Evolutionary conservation across 2,329 filamentous ascomycete genomes (phyloP).

Genomic region (Rhynchosporium secalis): DNA sequence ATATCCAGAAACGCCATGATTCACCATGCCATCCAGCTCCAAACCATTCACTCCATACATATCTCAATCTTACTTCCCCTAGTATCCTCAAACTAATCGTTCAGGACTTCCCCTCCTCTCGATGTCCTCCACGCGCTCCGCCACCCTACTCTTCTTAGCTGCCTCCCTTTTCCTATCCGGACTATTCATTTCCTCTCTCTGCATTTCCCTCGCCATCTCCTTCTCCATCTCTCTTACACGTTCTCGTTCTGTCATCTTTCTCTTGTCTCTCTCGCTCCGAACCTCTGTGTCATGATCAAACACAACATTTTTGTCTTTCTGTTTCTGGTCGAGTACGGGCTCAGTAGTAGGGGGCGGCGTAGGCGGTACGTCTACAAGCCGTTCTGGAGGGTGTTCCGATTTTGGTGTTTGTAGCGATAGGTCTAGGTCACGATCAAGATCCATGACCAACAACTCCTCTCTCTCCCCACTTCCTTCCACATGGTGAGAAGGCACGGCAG

Average conservation of each 20-base stretch:
- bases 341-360: no score
- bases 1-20: background rate
- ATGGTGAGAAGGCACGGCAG: background rate
- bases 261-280: background rate
- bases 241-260: constrained; percentile 4
- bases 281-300: constrained; percentile 1
- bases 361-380: no score
- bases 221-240: constrained; percentile 14
- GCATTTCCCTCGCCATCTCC: background rate
- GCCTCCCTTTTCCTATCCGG: constrained; percentile 18
- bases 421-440: constrained; percentile 5
- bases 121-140: constrained; percentile 36
- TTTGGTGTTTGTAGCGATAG: no score
- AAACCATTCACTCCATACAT: background rate
- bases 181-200: constrained; percentile 2
- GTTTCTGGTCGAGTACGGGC: background rate
- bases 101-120: constrained; percentile 28
- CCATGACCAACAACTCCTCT: constrained; percentile 1
- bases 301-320: constrained; percentile 5
- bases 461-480: background rate
- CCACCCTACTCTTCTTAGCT: constrained; percentile 25
- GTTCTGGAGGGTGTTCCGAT: no score
- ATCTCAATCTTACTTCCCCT: background rate
- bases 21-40: background rate
- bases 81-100: background rate